Evolutionary conservation across 1,139 yeast genomes (phyloP).

Genomic region (Saccharomycopsis phalli): DNA sequence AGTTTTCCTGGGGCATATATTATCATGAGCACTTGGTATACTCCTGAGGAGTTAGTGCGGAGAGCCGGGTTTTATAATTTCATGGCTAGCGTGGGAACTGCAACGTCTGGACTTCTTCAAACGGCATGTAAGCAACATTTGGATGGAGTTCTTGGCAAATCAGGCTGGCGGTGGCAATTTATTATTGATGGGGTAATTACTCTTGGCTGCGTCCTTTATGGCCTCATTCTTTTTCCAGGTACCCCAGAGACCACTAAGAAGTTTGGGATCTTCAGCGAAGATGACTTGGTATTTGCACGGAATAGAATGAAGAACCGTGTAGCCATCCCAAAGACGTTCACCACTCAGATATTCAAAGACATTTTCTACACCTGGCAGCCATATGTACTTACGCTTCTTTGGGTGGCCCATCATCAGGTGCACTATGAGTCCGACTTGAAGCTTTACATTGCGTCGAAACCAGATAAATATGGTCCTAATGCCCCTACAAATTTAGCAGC

Average conservation of each 20-base stretch:
- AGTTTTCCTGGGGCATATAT: conserved; percentile 53
- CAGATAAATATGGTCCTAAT: conserved; percentile 25
- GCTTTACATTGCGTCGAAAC: neutral
- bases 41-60: conserved; percentile 25
- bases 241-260: conserved; percentile 30
- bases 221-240: conserved; percentile 25
- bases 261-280: conserved; percentile 25
- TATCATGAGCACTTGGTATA: conserved; percentile 42
- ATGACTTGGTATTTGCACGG: conserved; percentile 31
- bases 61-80: conserved; percentile 26
- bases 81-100: conserved; percentile 26
- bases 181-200: conserved; percentile 30
- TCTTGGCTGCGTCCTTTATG: conserved; percentile 28
- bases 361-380: conserved; percentile 49
- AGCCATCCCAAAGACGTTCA: conserved; percentile 27
- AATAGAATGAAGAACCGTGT: conserved; percentile 21
- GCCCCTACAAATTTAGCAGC: conserved; percentile 44
- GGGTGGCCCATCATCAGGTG: conserved; percentile 57
- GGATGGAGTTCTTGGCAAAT: conserved; percentile 28
- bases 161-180: conserved; percentile 32
- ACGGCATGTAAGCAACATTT: conserved; percentile 31
- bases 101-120: conserved; percentile 28
- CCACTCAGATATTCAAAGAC: conserved; percentile 37
- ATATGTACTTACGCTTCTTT: conserved; percentile 42
- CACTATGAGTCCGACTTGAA: conserved; percentile 1